Percentiles rank a stretch among this genome's conserved stretches.
Conservation (phyloP, 106 monocot species). For the Apostasia ramifera region DNA sequence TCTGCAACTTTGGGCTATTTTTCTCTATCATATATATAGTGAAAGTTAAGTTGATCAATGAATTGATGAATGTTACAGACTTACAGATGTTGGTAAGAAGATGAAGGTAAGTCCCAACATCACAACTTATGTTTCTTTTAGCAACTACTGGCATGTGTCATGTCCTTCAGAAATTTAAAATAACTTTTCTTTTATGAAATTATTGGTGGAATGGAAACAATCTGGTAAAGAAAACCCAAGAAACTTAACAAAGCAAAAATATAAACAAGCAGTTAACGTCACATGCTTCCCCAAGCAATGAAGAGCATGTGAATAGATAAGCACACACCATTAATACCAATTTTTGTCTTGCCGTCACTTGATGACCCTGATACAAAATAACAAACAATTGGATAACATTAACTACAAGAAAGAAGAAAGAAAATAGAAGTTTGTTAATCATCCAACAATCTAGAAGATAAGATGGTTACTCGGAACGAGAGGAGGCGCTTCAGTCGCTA, state of each 20-base stretch:
- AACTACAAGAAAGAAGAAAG: not conserved
- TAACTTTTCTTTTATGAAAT: no score
- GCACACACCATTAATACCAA: constrained; percentile 71
- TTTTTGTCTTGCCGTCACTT: constrained; percentile 51
- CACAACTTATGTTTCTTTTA: no score
- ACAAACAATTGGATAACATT: not conserved
- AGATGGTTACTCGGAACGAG: constrained; percentile 37
- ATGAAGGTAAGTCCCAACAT: no score
- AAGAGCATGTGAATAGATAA: not conserved
- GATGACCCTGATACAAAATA: constrained; percentile 37
- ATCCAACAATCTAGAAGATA: not conserved
- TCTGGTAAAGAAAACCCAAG: no score
- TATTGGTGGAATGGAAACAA: no score
- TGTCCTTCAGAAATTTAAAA: no score
- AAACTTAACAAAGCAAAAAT: not conserved
- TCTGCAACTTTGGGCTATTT: no score
- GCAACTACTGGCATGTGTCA: no score
- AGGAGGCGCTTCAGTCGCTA: constrained; percentile 69
- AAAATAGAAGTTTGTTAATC: not conserved
- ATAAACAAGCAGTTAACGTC: not conserved
- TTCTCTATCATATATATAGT: no score
- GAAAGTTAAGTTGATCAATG: no score
- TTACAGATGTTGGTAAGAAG: no score
- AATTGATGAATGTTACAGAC: no score
- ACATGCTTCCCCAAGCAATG: not conserved